These are phyloP conservation scores for Cercophora sp. DNA, from an alignment of 495 filamentous ascomycete genomes.

Conservation along the genomic window DNA sequence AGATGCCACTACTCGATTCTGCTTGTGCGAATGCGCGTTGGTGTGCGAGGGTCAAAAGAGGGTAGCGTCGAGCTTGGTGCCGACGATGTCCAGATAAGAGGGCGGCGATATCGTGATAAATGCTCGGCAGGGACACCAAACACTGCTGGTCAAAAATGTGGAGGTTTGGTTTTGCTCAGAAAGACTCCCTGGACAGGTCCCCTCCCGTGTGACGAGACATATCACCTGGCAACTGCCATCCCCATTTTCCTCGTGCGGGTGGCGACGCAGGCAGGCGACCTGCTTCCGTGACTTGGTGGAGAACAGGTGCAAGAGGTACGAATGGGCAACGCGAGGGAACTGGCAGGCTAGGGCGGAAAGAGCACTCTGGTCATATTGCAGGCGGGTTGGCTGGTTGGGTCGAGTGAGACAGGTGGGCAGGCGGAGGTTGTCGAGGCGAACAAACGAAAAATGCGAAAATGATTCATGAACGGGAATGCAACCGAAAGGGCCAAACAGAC, in stretches of 20 bases:
- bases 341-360: neutral
- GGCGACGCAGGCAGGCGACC: conserved; percentile 2
- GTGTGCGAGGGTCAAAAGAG: no score
- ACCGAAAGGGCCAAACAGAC: no score
- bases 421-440: neutral
- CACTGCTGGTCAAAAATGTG: no score
- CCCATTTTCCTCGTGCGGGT: conserved; percentile 4
- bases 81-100: no score
- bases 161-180: no score
- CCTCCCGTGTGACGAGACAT: neutral
- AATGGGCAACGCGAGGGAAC: neutral
- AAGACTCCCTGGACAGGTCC: no score
- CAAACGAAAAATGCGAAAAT: neutral
- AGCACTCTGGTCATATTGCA: neutral
- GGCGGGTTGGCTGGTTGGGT: neutral
- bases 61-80: no score
- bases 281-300: neutral
- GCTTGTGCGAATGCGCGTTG: no score
- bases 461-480: neutral
- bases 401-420: neutral
- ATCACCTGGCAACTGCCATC: conserved; percentile 11
- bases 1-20: no score
- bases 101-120: no score
- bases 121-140: no score
- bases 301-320: neutral